Percentiles rank a stretch among this genome's conserved stretches.
Evolutionary conservation across 2,329 filamentous ascomycete genomes (phyloP).

Genomic region (Ophiostoma tasmaniense): DNA sequence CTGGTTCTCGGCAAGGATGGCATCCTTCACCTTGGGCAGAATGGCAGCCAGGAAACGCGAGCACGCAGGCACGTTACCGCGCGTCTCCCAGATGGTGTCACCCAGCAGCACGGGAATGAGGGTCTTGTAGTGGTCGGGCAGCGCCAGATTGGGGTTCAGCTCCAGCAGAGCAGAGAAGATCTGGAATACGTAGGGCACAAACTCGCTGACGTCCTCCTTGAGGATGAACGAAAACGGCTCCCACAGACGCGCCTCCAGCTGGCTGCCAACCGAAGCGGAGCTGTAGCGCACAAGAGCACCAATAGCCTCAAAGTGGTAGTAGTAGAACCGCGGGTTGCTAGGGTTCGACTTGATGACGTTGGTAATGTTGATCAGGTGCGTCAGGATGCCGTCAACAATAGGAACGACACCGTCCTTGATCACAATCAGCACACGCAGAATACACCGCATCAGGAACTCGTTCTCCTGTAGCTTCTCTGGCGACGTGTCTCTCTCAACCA

Average conservation of each 20-base stretch:
- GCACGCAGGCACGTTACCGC: slow-evolving; percentile 87
- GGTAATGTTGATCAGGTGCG: slow-evolving; percentile 80
- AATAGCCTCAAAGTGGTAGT: slow-evolving; percentile 93
- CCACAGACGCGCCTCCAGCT: slow-evolving; percentile 75
- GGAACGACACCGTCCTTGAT: slow-evolving; percentile 72
- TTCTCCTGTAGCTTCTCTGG: slow-evolving; percentile 97
- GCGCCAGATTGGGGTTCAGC: slow-evolving; percentile 66
- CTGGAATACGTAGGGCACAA: slow-evolving; percentile 94
- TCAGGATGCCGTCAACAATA: slow-evolving; percentile 69
- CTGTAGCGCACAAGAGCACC: slow-evolving; percentile 77
- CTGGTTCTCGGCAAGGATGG: slow-evolving; percentile 71
- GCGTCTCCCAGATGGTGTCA: slow-evolving; percentile 80
- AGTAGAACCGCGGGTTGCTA: slow-evolving; percentile 96
- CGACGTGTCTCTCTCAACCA: slow-evolving; percentile 76
- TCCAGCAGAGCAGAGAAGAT: slow-evolving; percentile 86
- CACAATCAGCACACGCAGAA: slow-evolving; percentile 94
- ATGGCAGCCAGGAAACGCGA: slow-evolving; percentile 77
- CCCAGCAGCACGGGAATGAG: slow-evolving; percentile 71
- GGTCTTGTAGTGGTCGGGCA: slow-evolving; percentile 73
- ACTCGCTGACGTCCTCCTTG: slow-evolving; percentile 75
- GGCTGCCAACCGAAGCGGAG: slow-evolving; percentile 55
- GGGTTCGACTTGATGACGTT: slow-evolving; percentile 89
- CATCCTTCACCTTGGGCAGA: slow-evolving; percentile 64
- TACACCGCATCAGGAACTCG: slow-evolving; percentile 96
- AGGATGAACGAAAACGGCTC: slow-evolving; percentile 74